Base-by-base conservation (phyloP, 2,329 filamentous ascomycete species). In the Nemania sp. region DNA sequence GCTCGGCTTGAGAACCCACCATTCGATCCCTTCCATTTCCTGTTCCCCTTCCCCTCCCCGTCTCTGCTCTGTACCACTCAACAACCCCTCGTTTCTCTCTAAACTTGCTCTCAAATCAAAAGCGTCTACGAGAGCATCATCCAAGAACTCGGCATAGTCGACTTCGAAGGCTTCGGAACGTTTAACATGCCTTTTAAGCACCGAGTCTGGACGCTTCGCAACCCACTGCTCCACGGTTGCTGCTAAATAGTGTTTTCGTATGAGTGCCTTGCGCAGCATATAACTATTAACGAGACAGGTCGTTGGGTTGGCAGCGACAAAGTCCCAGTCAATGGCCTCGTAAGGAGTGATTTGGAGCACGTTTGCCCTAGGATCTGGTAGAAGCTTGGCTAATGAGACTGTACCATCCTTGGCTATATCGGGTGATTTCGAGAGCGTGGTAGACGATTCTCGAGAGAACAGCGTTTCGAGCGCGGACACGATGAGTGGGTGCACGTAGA, bases 1-100 rank as follows among this genome's bases (percentile, higher is more conserved):
- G 7, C 93, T 89, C 0, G 94, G 93, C 73, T 99, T 99, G 55
- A 99, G 72, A 61, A 99, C 97, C 94, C 94, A 99, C 93, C 93
- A 99, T 69, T 95, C 85, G 54, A 81, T 80, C 36, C 80, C 74
- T 24, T 51, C 36, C 17, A 9, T 40, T 53, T n/a, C 51, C 57
- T 74, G 24, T 52, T 44, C 19, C 11, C 40, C 52, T 17, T 50
- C 56, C 43, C 60, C 9, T 52, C 68, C 93, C 84, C 72, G 62
- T 52, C 54, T 19, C 12, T 62, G 1, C 64, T 28, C 30, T 2
- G 11, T 14, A 24, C 8, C 44, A 2, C 52, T 56, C 11, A 60
- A 19, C 23, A 52, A 60, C 12, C 71, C 72, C 44, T 81, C 82
- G 63, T 96, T 96, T 40, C 78, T 78, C 26, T 82, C 81, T 71